A percentile compares a stretch with the other conserved stretches of the same genome.
Evolutionary conservation across 768 basidiomycete genomes (phyloP).

Genomic region (Termitomyces eurrhizus): DNA sequence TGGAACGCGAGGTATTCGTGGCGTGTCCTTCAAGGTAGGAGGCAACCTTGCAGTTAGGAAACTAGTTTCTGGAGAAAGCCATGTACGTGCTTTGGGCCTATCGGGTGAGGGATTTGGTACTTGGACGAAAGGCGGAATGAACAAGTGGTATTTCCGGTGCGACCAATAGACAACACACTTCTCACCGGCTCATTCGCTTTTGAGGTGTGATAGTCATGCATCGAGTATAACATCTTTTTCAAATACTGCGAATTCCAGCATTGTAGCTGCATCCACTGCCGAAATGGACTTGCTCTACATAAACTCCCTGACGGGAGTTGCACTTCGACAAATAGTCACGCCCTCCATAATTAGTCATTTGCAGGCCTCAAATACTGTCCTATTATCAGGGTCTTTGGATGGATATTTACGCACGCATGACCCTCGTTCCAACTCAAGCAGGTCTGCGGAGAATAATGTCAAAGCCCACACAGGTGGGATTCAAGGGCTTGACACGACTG

Average conservation of each 20-base stretch:
- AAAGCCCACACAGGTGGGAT: conserved; percentile 82
- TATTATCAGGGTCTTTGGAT: conserved; percentile 70
- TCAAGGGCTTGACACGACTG: conserved; percentile 74
- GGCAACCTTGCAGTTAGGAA: conserved; percentile 68
- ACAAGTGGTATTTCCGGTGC: conserved; percentile 78
- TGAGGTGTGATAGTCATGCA: conserved; percentile 13
- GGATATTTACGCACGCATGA: conserved; percentile 72
- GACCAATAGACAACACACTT: conserved; percentile 19
- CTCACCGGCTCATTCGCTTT: conserved; percentile 5
- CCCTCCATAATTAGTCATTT: conserved; percentile 64
- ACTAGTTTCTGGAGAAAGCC: conserved; percentile 72
- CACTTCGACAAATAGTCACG: conserved; percentile 52
- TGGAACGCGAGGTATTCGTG: conserved; percentile 56
- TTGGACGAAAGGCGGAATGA: conserved; percentile 82
- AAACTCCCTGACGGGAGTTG: conserved; percentile 68
- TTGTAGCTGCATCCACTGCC: conserved; percentile 56
- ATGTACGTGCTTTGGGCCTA: conserved; percentile 62
- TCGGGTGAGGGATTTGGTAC: conserved; percentile 67
- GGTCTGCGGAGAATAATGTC: conserved; percentile 50
- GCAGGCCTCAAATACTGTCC: conserved; percentile 56
- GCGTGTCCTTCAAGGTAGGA: conserved; percentile 73
- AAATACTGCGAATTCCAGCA: conserved; percentile 45
- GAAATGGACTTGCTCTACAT: conserved; percentile 63
- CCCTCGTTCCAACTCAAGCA: conserved; percentile 55
- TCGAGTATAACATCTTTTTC: conserved; percentile 36